A percentile compares a stretch with the other conserved stretches of the same genome.
Conservation (phyloP, 1,139 yeast species). For the Meyerozyma elateridarum region DNA sequence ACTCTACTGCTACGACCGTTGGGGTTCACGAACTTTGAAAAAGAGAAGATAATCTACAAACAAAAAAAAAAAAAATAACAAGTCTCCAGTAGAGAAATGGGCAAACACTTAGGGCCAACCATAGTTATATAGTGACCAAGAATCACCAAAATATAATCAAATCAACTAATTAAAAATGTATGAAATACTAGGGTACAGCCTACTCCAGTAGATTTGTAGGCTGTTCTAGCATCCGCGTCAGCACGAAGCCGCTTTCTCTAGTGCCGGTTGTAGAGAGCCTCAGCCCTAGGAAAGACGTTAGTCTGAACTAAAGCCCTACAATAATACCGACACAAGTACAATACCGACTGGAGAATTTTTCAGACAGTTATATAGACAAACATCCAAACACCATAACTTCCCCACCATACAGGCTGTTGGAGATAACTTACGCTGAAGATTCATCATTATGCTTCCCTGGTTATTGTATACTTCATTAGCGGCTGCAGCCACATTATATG, state of each 20-base stretch:
- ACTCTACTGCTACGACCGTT: slow-evolving; percentile 35
- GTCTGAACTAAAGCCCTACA: slow-evolving; percentile 43
- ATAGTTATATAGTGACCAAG: no score
- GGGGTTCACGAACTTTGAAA: slow-evolving; percentile 26
- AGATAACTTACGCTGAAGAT: slow-evolving; percentile 3
- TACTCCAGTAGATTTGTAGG: no score
- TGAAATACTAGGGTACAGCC: no score
- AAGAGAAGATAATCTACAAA: slow-evolving; percentile 2
- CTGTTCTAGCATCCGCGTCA: no score
- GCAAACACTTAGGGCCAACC: no score
- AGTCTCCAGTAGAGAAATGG: no score
- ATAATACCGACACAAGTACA: slow-evolving; percentile 52
- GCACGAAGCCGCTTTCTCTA: slow-evolving; percentile 46
- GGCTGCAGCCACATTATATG: slow-evolving; percentile 17
- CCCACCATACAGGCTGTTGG: neutral
- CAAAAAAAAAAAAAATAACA: no score
- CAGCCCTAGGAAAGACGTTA: slow-evolving; percentile 29
- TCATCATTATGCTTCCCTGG: slow-evolving; percentile 3
- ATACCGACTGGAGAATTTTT: no score
- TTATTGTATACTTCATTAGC: slow-evolving; percentile 6
- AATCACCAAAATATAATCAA: no score
- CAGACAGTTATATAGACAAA: slow-evolving; percentile 11
- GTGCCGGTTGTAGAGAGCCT: slow-evolving; percentile 53
- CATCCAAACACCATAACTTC: slow-evolving; percentile 2
- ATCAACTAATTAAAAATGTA: no score